Conservation (phyloP, 768 basidiomycete species). For the Suillus subaureus region DNA sequence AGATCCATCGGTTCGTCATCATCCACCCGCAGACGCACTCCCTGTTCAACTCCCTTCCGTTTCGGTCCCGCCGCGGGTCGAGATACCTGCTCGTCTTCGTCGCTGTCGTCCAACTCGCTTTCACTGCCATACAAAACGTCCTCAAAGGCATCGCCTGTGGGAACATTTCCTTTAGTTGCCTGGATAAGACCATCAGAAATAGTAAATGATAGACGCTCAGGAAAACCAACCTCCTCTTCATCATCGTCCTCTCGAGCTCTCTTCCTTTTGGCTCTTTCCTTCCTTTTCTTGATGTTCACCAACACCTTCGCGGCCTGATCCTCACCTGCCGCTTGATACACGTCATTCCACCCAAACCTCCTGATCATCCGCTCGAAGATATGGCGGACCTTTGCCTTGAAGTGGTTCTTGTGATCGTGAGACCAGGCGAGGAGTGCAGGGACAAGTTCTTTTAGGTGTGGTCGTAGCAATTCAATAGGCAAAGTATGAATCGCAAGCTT, state of each 20-base stretch:
- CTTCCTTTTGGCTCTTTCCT: constrained; percentile 91
- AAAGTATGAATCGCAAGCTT: constrained; percentile 92
- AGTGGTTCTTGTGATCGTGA: constrained; percentile 98
- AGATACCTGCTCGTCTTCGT: constrained; percentile 50
- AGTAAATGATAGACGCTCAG: neutral
- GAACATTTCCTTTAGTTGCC: constrained; percentile 49
- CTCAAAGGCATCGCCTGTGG: constrained; percentile 89
- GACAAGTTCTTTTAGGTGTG: constrained; percentile 76
- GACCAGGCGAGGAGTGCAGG: constrained; percentile 89
- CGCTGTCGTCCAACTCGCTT: constrained; percentile 79
- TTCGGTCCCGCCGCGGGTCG: constrained; percentile 36
- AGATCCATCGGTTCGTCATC: constrained; percentile 96
- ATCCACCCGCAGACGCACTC: constrained; percentile 77
- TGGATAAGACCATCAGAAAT: constrained; percentile 19
- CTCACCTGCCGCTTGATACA: constrained; percentile 72
- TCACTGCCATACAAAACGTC: constrained; percentile 97
- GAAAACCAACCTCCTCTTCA: constrained; percentile 42
- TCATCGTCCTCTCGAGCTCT: constrained; percentile 63
- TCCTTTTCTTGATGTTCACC: constrained; percentile 92
- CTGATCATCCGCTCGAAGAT: constrained; percentile 96
- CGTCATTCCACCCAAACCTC: constrained; percentile 85
- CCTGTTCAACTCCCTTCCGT: constrained; percentile 40
- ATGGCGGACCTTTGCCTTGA: constrained; percentile 95
- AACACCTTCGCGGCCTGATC: constrained; percentile 89
- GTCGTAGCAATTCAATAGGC: constrained; percentile 67